These are phyloP conservation scores for Microglena sp. DNA, from an alignment of 139 green algal genomes.

Conservation along the genomic window DNA sequence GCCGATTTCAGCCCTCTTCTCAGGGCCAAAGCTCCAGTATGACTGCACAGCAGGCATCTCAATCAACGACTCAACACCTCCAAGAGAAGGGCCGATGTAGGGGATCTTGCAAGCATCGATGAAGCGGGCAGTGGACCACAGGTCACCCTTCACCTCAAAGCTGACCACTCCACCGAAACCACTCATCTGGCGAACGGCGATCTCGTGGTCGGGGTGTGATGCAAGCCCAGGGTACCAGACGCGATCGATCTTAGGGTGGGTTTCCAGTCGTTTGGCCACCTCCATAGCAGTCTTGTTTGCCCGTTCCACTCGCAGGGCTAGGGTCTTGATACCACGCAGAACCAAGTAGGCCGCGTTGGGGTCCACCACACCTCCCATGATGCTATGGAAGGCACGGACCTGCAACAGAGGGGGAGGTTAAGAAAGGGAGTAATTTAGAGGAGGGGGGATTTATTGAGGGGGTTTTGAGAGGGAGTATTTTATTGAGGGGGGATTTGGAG, in stretches of 20 bases:
- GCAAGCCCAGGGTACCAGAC: slow-evolving; percentile 71
- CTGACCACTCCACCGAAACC: slow-evolving; percentile 89
- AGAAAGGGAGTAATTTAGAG: too few relatives aligned
- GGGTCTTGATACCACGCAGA: slow-evolving; percentile 94
- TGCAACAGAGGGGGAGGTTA: too few relatives aligned
- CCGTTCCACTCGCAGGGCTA: slow-evolving; percentile 80
- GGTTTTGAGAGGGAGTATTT: too few relatives aligned
- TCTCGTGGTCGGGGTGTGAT: slow-evolving; percentile 87
- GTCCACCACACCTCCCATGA: slow-evolving; percentile 96
- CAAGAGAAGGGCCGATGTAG: slow-evolving; percentile 96
- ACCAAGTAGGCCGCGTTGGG: slow-evolving; percentile 93
- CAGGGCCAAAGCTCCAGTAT: slow-evolving; percentile 65
- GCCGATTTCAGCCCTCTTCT: slow-evolving; percentile 79
- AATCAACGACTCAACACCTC: slow-evolving; percentile 94
- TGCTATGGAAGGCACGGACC: slow-evolving; percentile 89
- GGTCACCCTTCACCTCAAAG: slow-evolving; percentile 64
- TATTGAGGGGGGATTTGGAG: too few relatives aligned
- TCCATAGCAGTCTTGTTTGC: slow-evolving; percentile 55
- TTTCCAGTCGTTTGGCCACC: slow-evolving; percentile 56
- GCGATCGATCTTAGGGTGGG: slow-evolving; percentile 72
- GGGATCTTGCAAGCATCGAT: slow-evolving; percentile 86
- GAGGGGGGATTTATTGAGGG: too few relatives aligned
- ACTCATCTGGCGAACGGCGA: slow-evolving; percentile 85
- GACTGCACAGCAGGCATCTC: slow-evolving; percentile 96
- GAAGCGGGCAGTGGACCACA: slow-evolving; percentile 82